Base-by-base conservation (phyloP, 306 rosid species). In the Acacia melanoxylon region DNA sequence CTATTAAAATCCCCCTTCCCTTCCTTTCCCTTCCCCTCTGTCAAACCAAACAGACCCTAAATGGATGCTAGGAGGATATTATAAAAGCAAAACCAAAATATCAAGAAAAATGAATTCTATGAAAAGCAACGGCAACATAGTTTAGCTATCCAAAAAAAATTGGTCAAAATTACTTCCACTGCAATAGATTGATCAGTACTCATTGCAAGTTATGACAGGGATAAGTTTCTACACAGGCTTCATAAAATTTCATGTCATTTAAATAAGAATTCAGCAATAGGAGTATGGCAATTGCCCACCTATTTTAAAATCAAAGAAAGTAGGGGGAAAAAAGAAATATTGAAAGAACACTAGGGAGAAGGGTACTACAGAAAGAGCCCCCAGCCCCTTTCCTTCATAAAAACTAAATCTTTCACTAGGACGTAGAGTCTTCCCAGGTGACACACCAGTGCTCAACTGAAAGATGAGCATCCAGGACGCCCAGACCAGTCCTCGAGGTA, bases 161-260 rank as follows among this genome's bases (percentile, higher is more conserved):
- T 29, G n/a, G 35, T 2, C 27, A 27, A 61, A 29, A 22, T 24
- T 15, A 40, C 5, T 24, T 51, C n/a, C 70, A 75, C 20, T 27
- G 51, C 44, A 31, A 62, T 10, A 27, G 52, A 37, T 62, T 40
- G 52, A 75, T 62, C 69, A 37, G 33, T 56, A 74, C 51, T 66
- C 88, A 69, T 79, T 68, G 89, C 85, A 56, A 22, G 68, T 45
- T 44, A 70, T 72, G 80, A 56, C 42, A 31, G 67, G 22, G 56
- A 72, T 75, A 37, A 72, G 81, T 75, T 67, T 75, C 82, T 59
- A 76, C 79, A 75, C 65, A 78, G 76, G 62, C 68, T 77, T 49
- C 59, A 82, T 51, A 83, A 79, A 86, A 83, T n/a, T 83, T 84
- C 59, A 82, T 40, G 83, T 80, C 82, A 80, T 40, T 83, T 46